Percentiles rank a stretch among this genome's conserved stretches.
Evolutionary conservation across 1,284 basidiomycete genomes (phyloP).

Genomic region (Papiliotrema laurentii): DNA sequence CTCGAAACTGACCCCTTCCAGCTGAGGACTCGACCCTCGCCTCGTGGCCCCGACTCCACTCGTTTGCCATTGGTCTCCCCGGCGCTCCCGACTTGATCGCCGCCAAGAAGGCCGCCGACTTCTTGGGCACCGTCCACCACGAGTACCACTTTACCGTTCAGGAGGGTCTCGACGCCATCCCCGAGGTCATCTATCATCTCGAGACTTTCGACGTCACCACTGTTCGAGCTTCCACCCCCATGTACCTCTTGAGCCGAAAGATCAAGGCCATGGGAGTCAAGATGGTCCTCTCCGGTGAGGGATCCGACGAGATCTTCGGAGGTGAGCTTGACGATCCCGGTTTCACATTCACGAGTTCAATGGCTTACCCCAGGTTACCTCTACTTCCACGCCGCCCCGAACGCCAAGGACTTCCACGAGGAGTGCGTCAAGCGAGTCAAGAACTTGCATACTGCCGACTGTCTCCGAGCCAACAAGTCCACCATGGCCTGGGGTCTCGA

Average conservation of each 20-base stretch:
- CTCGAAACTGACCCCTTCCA: slow-evolving; percentile 7
- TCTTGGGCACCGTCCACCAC: slow-evolving; percentile 92
- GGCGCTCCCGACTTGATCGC: slow-evolving; percentile 94
- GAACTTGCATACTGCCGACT: slow-evolving; percentile 96
- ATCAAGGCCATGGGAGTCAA: slow-evolving; percentile 99
- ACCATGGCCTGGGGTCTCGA: slow-evolving; percentile 99
- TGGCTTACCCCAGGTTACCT: slow-evolving; percentile 69
- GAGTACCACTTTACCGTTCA: slow-evolving; percentile 99
- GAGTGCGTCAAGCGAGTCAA: slow-evolving; percentile 94
- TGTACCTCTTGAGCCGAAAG: slow-evolving; percentile 82
- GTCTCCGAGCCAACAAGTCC: slow-evolving; percentile 98
- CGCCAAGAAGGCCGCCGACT: slow-evolving; percentile 89
- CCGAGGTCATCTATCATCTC: slow-evolving; percentile 96
- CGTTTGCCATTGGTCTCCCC: slow-evolving; percentile 94
- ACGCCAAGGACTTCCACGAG: slow-evolving; percentile 85
- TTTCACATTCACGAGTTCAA: not conserved
- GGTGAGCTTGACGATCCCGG: slow-evolving; percentile 54
- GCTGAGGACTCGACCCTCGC: slow-evolving; percentile 60
- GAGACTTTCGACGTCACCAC: slow-evolving; percentile 99
- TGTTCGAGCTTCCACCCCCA: slow-evolving; percentile 90
- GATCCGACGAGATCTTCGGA: slow-evolving; percentile 96
- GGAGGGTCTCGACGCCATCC: slow-evolving; percentile 95
- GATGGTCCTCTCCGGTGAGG: slow-evolving; percentile 98
- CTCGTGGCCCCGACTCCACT: slow-evolving; percentile 95
- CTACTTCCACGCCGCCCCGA: slow-evolving; percentile 98